Evolutionary conservation across 2,329 filamentous ascomycete species (phyloP), one percentile per base, ranked within the genome.

Genomic region (Onygenales sp.): DNA sequence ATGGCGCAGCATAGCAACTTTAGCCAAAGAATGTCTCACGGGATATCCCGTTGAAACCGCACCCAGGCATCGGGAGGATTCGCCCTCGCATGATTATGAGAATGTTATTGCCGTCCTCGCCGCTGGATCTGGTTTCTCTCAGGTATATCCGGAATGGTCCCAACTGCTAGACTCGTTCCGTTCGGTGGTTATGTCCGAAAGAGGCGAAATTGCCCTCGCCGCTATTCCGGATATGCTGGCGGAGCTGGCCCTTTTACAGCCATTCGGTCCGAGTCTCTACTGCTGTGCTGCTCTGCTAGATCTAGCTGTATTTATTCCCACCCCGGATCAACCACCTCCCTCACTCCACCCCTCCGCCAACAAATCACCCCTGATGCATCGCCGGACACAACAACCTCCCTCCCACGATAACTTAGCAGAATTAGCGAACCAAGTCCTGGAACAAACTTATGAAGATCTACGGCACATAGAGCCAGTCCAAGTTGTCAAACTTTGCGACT

Each of bases 171-270:
- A 78, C 7, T 67, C 75, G 0, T 70, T 88, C 7, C 72, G 79
- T 2, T 69, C 75, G 7, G 78, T 80, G 51, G 79, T 85, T 6
- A 77, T 75, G 14, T 71, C 76, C 10, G 83, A 89, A 58, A 79
- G 80, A 51, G 87, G 88, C 2, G 83, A 89, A 57, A 84, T 82
- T 5, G 77, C 84, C 42, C 80, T 83, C 5, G 74, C 87, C 49
- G 78, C 80, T 27, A 76, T 89, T 1, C 74, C 91, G 41, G 89
- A 94, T 56, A 86, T 85, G 1, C 62, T 93, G 3, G 81, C 87
- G 0, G 84, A 80, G 59, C 62, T 68, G 1, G 59, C 86, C 32
- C n/a, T 14, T 31, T 36, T 43, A 33, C 21, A 51, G 21, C 39
- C 41, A 2, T 31, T 63, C 13, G 57, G 64, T 4, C 58, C 64